Evolutionary conservation across 345 rosid genomes (phyloP), one percentile per base, ranked within the genome.

Genomic region (Conringia planisiliqua): DNA sequence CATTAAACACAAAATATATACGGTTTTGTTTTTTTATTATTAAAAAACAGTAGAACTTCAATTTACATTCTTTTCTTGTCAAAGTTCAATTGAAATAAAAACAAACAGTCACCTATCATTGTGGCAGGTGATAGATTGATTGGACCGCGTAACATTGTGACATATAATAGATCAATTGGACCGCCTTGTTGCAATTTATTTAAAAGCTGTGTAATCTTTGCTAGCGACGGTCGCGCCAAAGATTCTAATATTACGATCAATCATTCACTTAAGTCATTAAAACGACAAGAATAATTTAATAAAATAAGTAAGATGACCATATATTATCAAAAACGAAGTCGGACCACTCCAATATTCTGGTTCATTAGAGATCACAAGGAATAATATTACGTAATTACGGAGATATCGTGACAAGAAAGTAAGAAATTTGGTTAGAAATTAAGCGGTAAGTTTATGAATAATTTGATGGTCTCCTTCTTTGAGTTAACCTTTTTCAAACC

Each of bases 121-220:
- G 48, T 35, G 39, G 61, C 55, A 72, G 36, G 62, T 72, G 61
- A 27, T 42, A 40, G 54, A 54, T 26, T 24, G 24, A 42, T 35
- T 44, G n/a, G 59, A 44, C 57, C n/a, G 40, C 55, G 43, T 52
- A 39, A 72, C 62, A 62, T 52, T 10, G 68, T 40, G 38, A 56
- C 78, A 44, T 56, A 12, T 7, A 27, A 26, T 66, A 44, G 39
- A 55, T 32, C 43, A 26, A 32, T 56, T 65, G n/a, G 71, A 64
- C 71, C 71, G 66, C 18, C 65, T 54, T 56, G 4, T 73, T 63
- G 24, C 52, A 8, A 51, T 7, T 27, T 27, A 9, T 44, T 57
- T 30, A 22, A n/a, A 29, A 26, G 39, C 30, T 65, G 40, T 13
- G 22, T 12, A 56, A 16, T 29, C 18, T 42, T 48, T 32, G 17